A percentile compares a stretch with the other conserved stretches of the same genome.
Conservation (phyloP, 2,329 filamentous ascomycete genomes). For the Colletotrichum sp. region DNA sequence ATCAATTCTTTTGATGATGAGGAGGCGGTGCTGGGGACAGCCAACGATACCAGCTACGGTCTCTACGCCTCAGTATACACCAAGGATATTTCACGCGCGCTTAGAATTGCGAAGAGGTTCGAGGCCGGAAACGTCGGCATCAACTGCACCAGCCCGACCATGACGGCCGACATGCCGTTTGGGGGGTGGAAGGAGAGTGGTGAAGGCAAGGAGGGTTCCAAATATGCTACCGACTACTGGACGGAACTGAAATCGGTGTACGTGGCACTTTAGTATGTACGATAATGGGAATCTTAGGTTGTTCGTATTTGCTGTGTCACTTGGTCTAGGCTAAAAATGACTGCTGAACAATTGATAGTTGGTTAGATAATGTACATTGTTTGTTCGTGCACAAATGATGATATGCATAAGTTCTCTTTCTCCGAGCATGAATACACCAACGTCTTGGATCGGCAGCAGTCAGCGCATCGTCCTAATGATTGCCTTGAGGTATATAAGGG, state of each 20-base stretch:
- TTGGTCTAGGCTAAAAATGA: neutral
- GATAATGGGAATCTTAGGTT: neutral
- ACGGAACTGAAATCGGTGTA: neutral
- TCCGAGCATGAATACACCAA: neutral
- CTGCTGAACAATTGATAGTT: neutral
- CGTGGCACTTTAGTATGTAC: neutral
- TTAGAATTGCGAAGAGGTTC: neutral
- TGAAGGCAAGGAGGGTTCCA: neutral
- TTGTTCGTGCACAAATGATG: neutral
- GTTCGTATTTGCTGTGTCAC: neutral
- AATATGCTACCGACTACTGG: slow-evolving; percentile 5
- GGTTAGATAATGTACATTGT: neutral
- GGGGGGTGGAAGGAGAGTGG: slow-evolving; percentile 7
- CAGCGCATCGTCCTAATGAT: neutral
- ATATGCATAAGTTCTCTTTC: neutral
- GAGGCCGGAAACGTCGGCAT: neutral
- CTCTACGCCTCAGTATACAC: slow-evolving; percentile 18
- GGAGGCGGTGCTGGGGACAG: slow-evolving; percentile 52
- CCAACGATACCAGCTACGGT: slow-evolving; percentile 53
- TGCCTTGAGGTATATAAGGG: neutral
- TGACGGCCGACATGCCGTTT: slow-evolving; percentile 5
- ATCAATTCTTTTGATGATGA: slow-evolving; percentile 48
- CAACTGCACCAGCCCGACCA: neutral
- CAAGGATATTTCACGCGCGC: neutral
- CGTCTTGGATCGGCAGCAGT: neutral